Evolutionary conservation across 306 rosid species (phyloP), one percentile per base, ranked within the genome.

Genomic region (Morella rubra): DNA sequence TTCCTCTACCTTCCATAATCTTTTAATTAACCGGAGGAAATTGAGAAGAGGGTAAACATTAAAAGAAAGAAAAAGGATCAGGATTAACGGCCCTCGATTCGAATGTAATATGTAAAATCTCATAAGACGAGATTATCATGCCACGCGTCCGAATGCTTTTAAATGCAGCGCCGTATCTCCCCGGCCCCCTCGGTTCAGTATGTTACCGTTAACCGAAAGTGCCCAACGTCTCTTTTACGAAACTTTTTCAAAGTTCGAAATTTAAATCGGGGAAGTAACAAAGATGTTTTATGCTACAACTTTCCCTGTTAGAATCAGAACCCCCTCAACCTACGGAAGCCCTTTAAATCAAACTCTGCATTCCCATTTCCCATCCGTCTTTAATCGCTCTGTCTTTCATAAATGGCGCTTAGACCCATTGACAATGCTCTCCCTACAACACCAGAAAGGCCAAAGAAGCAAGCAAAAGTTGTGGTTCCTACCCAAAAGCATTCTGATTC

Each of bases 351-450:
- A 45, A 47, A n/a, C 18, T 40, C 22, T 15, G 1, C 55, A 42
- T 6, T 2, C 77, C n/a, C 12, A 49, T 52, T 49, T 4, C 20
- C 62, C 77, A 14, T 74, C 72, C 32, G 51, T 19, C 19, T 52
- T 54, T 0, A 22, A 16, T n/a, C 15, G n/a, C 8, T 71, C 22
- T 69, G 49, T 52, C 69, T 70, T 66, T 69, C 69, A 6, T 89
- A 24, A 27, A 91, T 89, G 97, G 91, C 98, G 18, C 85, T 95
- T 50, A 86, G 98, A 80, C 96, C 97, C 81, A 95, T 95, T 5
- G 96, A 86, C 19, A 95, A 95, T 69, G 96, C 91, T 47, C 97
- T 92, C 49, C 97, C 97, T 20, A 77, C 62, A 41, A 75, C 91
- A 12, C 85, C 87, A 11, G 90, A 92, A 42, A 80, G 97, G 76